phyloP scores from a whole-genome alignment of 805 yeast species.

The Huiozyma naganishii region DNA sequence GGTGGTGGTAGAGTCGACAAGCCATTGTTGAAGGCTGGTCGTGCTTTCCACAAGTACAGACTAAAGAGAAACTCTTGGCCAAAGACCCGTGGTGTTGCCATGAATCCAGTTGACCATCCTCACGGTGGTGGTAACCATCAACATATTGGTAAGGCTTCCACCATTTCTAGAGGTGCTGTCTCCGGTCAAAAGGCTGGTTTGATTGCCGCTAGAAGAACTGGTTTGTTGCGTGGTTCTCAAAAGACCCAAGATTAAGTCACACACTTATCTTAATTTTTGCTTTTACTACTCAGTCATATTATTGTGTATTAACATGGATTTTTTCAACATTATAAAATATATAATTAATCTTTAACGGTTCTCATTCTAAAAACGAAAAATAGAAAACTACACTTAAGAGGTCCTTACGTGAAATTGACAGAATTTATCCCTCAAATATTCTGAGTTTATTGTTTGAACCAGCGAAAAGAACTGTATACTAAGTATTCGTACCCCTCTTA shows the following conservation, averaged over 20 bases:
- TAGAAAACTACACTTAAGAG: background rate
- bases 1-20: constrained; percentile 99
- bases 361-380: constrained; percentile 1
- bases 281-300: constrained; percentile 4
- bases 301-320: constrained; percentile 9
- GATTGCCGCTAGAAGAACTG: constrained; percentile 99
- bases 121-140: constrained; percentile 99
- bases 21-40: constrained; percentile 99
- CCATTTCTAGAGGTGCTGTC: constrained; percentile 98
- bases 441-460: too few relatives aligned
- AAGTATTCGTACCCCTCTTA: too few relatives aligned
- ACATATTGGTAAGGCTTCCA: constrained; percentile 99
- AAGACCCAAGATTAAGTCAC: constrained; percentile 59
- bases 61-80: constrained; percentile 99
- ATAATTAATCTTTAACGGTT: constrained; percentile 10
- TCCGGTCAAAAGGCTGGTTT: constrained; percentile 99
- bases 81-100: constrained; percentile 99
- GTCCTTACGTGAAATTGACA: too few relatives aligned
- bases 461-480: too few relatives aligned
- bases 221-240: constrained; percentile 99
- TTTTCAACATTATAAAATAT: constrained; percentile 6
- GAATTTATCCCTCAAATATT: too few relatives aligned
- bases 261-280: constrained; percentile 6
- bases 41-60: constrained; percentile 99
- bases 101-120: constrained; percentile 99